Evolutionary conservation across 495 filamentous ascomycete species (phyloP).

Genomic region (Aspergillus funiculosus): DNA sequence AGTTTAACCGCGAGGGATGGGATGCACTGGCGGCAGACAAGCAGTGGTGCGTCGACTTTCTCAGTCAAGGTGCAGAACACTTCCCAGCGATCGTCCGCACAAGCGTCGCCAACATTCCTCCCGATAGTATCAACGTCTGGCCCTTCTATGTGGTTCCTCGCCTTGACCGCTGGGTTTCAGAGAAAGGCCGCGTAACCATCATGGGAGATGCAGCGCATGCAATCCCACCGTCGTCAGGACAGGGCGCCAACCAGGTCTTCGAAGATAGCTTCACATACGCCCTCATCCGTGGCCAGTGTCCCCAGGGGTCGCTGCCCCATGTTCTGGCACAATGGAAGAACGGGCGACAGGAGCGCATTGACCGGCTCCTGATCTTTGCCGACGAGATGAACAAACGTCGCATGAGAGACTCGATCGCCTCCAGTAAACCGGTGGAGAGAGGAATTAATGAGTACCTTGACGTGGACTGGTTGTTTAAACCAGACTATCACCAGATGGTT

Average conservation of each 20-base stretch:
- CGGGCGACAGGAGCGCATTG: not conserved
- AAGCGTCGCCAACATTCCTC: conserved; percentile 26
- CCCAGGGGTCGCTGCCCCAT: not conserved
- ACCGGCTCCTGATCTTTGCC: too few relatives aligned
- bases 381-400: too few relatives aligned
- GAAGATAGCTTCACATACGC: conserved; percentile 35
- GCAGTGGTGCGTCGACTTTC: conserved; percentile 29
- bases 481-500: too few relatives aligned
- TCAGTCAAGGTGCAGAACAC: conserved; percentile 22
- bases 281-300: not conserved
- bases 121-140: conserved; percentile 33
- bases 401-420: too few relatives aligned
- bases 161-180: conserved; percentile 34
- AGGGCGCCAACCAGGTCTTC: conserved; percentile 40
- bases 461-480: too few relatives aligned
- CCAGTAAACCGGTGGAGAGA: too few relatives aligned
- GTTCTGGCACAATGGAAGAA: not conserved
- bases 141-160: conserved; percentile 39
- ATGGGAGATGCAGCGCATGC: conserved; percentile 47
- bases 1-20: conserved; percentile 36
- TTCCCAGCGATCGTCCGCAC: conserved; percentile 34
- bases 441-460: too few relatives aligned
- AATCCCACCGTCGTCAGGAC: conserved; percentile 41
- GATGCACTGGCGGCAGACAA: conserved; percentile 28
- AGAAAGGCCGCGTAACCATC: conserved; percentile 30